Evolutionary conservation across 163 green algal genomes (phyloP).

Genomic region (Prototheca cutis): DNA sequence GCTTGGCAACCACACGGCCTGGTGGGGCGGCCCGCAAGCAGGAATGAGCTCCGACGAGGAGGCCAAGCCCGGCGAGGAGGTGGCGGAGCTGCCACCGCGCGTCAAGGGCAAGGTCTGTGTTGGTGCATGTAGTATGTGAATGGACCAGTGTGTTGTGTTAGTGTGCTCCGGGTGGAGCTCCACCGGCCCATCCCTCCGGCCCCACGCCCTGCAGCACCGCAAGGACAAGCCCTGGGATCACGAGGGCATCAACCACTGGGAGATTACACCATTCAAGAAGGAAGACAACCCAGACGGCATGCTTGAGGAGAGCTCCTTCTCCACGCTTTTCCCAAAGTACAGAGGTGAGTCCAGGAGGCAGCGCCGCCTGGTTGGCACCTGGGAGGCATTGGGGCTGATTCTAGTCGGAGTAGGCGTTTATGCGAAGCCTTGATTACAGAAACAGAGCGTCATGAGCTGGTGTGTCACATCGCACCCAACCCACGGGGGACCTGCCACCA

Average conservation of each 20-base stretch:
- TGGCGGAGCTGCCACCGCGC: no score
- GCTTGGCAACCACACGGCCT: no score
- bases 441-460: no score
- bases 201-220: constrained; percentile 52
- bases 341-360: constrained; percentile 66
- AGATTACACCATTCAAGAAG: constrained; percentile 65
- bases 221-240: constrained; percentile 94
- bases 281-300: constrained; percentile 88
- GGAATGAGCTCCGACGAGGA: no score
- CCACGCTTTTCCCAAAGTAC: constrained; percentile 96
- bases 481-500: no score
- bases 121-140: no score
- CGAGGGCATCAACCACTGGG: constrained; percentile 94
- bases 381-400: neutral
- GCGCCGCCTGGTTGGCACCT: neutral
- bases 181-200: neutral
- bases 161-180: neutral
- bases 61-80: no score
- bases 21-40: no score
- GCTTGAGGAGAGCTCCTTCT: constrained; percentile 95
- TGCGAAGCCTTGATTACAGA: no score
- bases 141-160: no score
- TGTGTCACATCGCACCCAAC: no score
- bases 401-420: no score
- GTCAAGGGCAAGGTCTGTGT: constrained; percentile 7